Base-by-base conservation (phyloP, 768 basidiomycete genomes). In the Mycena amicta region DNA sequence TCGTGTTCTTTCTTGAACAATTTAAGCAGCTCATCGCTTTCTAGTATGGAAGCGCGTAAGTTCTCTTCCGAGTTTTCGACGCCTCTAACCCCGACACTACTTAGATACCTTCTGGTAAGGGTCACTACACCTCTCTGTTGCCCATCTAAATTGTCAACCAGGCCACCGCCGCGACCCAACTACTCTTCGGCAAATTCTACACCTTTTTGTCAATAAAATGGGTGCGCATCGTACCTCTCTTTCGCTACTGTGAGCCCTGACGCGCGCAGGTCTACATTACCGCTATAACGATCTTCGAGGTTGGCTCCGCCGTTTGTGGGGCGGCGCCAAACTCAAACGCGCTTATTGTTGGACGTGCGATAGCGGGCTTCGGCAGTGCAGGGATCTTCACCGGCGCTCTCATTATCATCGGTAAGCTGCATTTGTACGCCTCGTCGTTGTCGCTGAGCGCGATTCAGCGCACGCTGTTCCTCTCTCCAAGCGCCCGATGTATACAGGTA, bases 301-400 rank as follows among this genome's bases (percentile, higher is more conserved):
- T 80, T 30, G 81, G 82, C 4, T 75, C 73, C 2, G 60, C 75
- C 22, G 64, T 80, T 41, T 80, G 78, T 63, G 81, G 75, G 25
- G 68, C 71, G 15, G 66, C 70, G 20, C 57, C 61, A 2, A 66
- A 43, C 51, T 63, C 73, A 20, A 57, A 66, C 45, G 56, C 68
- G 15, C 57, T 77, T n/a, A 76, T 77, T 37, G 68, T 79, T 45
- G 81, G 81, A 12, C 68, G 80, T 23, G 79, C 80, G 0, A 59
- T 82, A 26, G 69, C 75, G 2, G 81, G 81, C 15, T 57, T 79
- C 3, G 80, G 80, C 4, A 78, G 75, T 0, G 74, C 76, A 2
- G 79, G 78, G 26, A 56, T 57, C n/a, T 53, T 60, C 45, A 52
- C 58, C 3, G 64, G 66, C 4, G 63, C 61, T 4, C 54, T 70